phyloP scores from a whole-genome alignment of 2,329 filamentous ascomycete genomes.

The Didymella keratinophila region DNA sequence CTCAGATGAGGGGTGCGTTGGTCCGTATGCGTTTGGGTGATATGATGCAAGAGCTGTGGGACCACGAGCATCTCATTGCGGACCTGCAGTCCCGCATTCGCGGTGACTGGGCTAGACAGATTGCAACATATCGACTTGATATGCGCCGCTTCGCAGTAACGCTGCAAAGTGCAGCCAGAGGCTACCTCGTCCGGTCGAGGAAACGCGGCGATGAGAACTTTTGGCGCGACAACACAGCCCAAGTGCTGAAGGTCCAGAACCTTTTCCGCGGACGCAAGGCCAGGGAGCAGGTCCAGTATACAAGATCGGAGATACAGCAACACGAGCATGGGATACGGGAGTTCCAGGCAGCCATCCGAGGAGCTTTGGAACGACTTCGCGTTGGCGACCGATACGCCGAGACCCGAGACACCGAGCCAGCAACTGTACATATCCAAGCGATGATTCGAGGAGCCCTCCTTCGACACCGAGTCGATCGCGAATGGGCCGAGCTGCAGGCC shows the following conservation, averaged over 20 bases:
- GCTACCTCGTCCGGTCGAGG: conserved; percentile 73
- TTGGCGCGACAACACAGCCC: conserved; percentile 73
- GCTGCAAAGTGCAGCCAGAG: conserved; percentile 81
- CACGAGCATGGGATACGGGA: conserved; percentile 57
- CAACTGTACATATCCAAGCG: conserved; percentile 61
- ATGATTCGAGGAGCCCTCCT: conserved; percentile 71
- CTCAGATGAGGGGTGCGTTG: conserved; percentile 83
- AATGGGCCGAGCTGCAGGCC: conserved; percentile 48
- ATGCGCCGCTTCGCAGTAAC: conserved; percentile 83
- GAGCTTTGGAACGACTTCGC: conserved; percentile 53
- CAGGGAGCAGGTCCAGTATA: conserved; percentile 54
- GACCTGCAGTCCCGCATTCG: conserved; percentile 87
- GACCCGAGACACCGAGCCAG: conserved; percentile 69
- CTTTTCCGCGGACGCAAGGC: conserved; percentile 73
- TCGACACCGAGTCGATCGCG: conserved; percentile 62
- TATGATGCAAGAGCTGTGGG: conserved; percentile 90
- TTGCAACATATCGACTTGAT: conserved; percentile 79
- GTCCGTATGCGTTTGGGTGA: conserved; percentile 78
- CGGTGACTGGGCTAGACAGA: conserved; percentile 85
- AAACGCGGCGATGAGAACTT: conserved; percentile 69
- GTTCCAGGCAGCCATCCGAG: conserved; percentile 66
- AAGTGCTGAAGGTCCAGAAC: conserved; percentile 83
- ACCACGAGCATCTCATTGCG: conserved; percentile 77
- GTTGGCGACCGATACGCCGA: conserved; percentile 64
- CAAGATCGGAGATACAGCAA: conserved; percentile 57